phyloP scores from a whole-genome alignment of 495 filamentous ascomycete species.

The Talaromyces nanjingensis region DNA sequence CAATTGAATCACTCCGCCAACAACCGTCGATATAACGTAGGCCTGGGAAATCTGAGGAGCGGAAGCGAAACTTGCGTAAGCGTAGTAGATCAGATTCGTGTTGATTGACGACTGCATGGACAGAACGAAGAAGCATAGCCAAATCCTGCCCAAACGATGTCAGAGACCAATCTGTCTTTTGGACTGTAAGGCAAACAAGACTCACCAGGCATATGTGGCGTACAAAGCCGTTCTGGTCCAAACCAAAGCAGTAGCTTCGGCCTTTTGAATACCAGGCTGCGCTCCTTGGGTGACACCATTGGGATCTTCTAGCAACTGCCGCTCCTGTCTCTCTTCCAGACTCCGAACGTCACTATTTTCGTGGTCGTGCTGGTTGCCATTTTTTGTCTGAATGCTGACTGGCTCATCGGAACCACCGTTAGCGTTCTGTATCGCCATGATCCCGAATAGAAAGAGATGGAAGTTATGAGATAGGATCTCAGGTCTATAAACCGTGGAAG shows the following conservation, averaged over 20 bases:
- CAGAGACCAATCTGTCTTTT: background rate
- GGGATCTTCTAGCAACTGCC: slow-evolving; percentile 17
- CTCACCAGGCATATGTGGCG: slow-evolving; percentile 34
- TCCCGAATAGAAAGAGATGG: too few relatives aligned
- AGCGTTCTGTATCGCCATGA: too few relatives aligned
- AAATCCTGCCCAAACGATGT: slow-evolving; percentile 23
- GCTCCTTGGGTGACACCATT: slow-evolving; percentile 21
- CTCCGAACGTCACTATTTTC: background rate
- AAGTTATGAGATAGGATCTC: too few relatives aligned
- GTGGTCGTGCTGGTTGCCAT: background rate
- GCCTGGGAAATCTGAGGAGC: slow-evolving; percentile 33
- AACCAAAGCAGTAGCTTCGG: slow-evolving; percentile 35
- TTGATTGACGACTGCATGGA: slow-evolving; percentile 32
- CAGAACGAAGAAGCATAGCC: slow-evolving; percentile 37
- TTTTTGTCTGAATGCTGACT: background rate
- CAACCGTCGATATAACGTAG: slow-evolving; percentile 34
- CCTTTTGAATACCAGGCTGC: slow-evolving; percentile 31
- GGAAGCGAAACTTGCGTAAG: slow-evolving; percentile 25
- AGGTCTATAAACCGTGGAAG: too few relatives aligned
- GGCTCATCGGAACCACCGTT: too few relatives aligned
- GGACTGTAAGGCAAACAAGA: background rate
- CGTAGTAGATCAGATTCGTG: slow-evolving; percentile 28
- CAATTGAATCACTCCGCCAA: slow-evolving; percentile 61
- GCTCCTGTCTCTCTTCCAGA: slow-evolving; percentile 13
- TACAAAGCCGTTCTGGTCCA: slow-evolving; percentile 29